Evolutionary conservation across 805 yeast genomes (phyloP), one percentile per base, ranked within the genome.

Genomic region (Wickerhamiella parazyma): DNA sequence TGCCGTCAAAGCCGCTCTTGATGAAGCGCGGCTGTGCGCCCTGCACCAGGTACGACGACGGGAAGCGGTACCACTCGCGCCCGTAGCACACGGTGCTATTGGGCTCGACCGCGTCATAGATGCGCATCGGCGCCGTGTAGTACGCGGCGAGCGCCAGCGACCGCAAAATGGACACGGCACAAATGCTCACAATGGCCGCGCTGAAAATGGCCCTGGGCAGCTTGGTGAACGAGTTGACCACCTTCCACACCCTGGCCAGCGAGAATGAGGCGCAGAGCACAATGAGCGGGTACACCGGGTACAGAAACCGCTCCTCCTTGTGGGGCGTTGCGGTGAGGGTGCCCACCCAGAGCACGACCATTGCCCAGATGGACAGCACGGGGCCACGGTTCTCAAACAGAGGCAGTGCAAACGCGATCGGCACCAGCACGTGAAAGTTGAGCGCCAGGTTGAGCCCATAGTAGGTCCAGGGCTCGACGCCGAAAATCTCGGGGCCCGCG

Each of bases 41-140:
- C 3, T 82, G 78, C 19, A 89, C 63, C 56, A 87, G 84, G 57
- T 86, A 82, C 0, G 95, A 86, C 1, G 82, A 76, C 8, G 97
- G 95, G 61, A 67, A 87, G 56, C 89, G 81, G 55, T 84, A 85
- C 96, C 96, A 87, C 63, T 89, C 96, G 46, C 94, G 71, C 2
- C 95, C 96, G n/a, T 81, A 69, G 61, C 97, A 89, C 0, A 89
- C 79, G 50, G 75, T 79, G 6, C 55, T 45, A 16, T 56, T 44
- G 1, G 48, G 45, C 21, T 70, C 69, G 11, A 71, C 50, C 24
- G 63, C 65, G n/a, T 63, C 52, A 53, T 76, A 79, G 1, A 80
- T 73, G 0, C 64, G 51, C 41, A 85, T 61, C 5, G 95, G 94
- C 0, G 94, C 83, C 24, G 74, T 64, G 56, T 87, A 86, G 54